Evolutionary conservation across 495 filamentous ascomycete species (phyloP), one percentile per base, ranked within the genome.

Genomic region (Durotheca rogersii): DNA sequence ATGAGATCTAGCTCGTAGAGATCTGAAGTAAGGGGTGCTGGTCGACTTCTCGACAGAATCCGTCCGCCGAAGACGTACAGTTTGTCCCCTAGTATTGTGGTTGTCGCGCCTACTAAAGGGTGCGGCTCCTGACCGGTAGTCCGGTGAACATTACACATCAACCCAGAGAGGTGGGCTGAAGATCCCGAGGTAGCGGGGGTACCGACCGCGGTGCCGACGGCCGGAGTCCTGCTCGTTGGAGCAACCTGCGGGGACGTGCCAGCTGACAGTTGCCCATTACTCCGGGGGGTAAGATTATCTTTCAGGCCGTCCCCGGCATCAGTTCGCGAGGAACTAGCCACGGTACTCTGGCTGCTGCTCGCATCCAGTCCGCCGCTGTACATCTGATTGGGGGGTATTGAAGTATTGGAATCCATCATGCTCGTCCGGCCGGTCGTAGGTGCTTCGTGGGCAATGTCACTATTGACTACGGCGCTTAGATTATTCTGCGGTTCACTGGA

Each of bases 11-110:
- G 72, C 67, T 96, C 94, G 63, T 95, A 95, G 46, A 97, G 72
- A 62, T 95, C 87, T 17, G 88, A 82, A 2, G 90, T 96, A 50
- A 97, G 72, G 29, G 88, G 85, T 21, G 75, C 73, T 6, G 93
- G 88, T 41, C 84, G 81, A 48, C 82, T 87, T 53, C 88, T 75
- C 10, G 92, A 95, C 30, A 98, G 72, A 51, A 91, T 81, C 38
- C 92, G 83, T 12, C 93, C 93, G 10, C 93, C 93, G 68, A 97
- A 97, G 4, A 96, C 90, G 67, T 95, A 98, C 25, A 98, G 75
- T 63, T 89, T 95, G 65, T 98, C 93, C 7, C 90, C 90, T 16
- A 98, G 61, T 40, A 97, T 87, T 0, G 94, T 97, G 0, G 94
- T 97, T 0, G 94, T 95, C 2, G 93, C 92, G 2, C 93, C 93